Base-by-base conservation (phyloP, 306 rosid species). In the Trichosanthes cucumerina region DNA sequence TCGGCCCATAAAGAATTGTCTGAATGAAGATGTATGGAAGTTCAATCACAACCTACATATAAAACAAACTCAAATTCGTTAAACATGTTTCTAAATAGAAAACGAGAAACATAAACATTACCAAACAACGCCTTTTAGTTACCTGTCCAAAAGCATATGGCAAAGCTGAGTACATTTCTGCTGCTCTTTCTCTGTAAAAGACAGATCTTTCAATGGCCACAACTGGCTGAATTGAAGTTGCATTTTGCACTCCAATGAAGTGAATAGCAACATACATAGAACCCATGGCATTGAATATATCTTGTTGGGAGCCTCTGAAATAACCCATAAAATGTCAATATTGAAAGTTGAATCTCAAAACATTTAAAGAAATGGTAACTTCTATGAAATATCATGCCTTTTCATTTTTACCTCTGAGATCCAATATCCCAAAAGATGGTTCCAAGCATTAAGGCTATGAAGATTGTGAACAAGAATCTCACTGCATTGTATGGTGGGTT, bases 61-160 rank as follows among this genome's bases (percentile, higher is more conserved):
- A 21, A 19, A 7, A 21, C 0, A 11, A 39, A 68, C 31, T 39
- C 75, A 68, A 38, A 36, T 12, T 18, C 7, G 6, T 28, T 2
- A 47, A 49, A 31, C 24, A 16, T 44, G 1, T 18, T 52, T 6
- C 52, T 0, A 11, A 38, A 39, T 0, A 8, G 7, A 1, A 65
- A 65, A 65, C 24, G 8, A 36, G 47, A 36, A 65, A 65, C 47
- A 34, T 2, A 36, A 36, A 65, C 1, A 12, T 65, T 65, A 19
- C 12, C 7, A 19, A 34, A 41, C 3, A 5, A 23, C 9, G 23
- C 2, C 0, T 12, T 43, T 66, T 23, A 12, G 13, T 76, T 81
- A 86, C 89, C 89, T 83, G 89, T 58, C 83, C 89, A 46, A 84
- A 86, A 66, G 89, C 89, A 74, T 86, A 86, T 5, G 89, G 87